phyloP scores from a whole-genome alignment of 805 yeast genomes.

The Candida tallmaniae region DNA sequence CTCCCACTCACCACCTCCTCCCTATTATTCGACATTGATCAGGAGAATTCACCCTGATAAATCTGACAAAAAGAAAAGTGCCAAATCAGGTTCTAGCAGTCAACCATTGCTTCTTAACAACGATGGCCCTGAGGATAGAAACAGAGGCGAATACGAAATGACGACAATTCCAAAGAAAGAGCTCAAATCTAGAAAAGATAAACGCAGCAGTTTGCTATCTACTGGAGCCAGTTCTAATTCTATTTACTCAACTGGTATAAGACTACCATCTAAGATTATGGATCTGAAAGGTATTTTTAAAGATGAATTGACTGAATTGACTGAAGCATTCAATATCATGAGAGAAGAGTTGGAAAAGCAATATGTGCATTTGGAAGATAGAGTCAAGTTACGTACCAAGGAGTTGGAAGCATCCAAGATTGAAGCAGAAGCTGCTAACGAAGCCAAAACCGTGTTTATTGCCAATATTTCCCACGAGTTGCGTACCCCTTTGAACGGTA shows the following conservation, averaged over 20 bases:
- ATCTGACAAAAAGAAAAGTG: neutral
- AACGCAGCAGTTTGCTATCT: constrained; percentile 27
- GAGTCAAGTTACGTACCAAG: constrained; percentile 80
- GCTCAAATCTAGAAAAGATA: constrained; percentile 13
- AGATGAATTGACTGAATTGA: constrained; percentile 85
- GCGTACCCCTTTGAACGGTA: constrained; percentile 94
- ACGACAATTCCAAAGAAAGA: neutral
- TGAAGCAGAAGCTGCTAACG: constrained; percentile 92
- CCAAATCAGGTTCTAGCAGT: neutral
- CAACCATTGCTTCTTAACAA: too few relatives aligned
- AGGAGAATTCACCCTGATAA: constrained; percentile 7
- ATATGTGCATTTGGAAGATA: constrained; percentile 78
- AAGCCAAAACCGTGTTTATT: constrained; percentile 70
- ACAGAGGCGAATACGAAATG: neutral
- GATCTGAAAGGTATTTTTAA: constrained; percentile 46
- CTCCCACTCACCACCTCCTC: constrained; percentile 12
- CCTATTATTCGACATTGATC: constrained; percentile 13
- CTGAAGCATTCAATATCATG: constrained; percentile 89
- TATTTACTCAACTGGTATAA: constrained; percentile 33
- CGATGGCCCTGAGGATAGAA: neutral
- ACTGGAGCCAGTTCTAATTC: constrained; percentile 35
- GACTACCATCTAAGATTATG: constrained; percentile 35
- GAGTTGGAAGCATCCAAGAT: constrained; percentile 85
- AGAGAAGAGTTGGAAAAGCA: constrained; percentile 82
- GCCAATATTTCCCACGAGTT: constrained; percentile 52